A percentile compares a stretch with the other conserved stretches of the same genome.
Conservation (phyloP, 1,284 basidiomycete species). For the Singerocomus inundabilis region DNA sequence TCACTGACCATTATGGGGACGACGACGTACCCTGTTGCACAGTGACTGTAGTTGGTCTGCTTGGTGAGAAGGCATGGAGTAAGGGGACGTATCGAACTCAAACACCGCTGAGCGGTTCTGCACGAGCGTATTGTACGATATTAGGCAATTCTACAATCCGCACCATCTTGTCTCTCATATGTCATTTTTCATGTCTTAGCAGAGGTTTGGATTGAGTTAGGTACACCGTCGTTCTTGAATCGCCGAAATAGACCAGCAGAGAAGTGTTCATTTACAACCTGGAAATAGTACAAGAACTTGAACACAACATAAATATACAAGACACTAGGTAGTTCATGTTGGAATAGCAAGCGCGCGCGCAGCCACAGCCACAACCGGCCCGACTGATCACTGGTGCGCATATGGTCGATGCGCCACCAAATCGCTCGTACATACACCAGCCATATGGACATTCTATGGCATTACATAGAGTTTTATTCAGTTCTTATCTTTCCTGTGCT, state of each 20-base stretch:
- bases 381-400: no score
- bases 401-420: no score
- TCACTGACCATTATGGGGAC: conserved; percentile 4
- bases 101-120: conserved; percentile 1
- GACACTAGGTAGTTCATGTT: no score
- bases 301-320: no score
- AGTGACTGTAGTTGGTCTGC: conserved; percentile 1
- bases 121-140: neutral
- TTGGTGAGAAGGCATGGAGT: neutral
- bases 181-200: neutral
- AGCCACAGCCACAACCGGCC: no score
- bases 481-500: no score
- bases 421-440: no score
- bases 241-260: neutral
- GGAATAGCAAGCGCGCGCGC: no score
- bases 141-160: neutral
- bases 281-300: neutral
- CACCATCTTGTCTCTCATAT: neutral
- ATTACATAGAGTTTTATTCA: no score
- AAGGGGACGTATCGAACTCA: neutral
- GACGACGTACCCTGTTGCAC: neutral
- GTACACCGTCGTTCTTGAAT: neutral
- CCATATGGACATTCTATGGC: no score
- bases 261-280: neutral
- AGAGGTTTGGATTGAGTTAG: neutral